Conservation (phyloP, 345 rosid genomes). For the Heritiera fomes region DNA sequence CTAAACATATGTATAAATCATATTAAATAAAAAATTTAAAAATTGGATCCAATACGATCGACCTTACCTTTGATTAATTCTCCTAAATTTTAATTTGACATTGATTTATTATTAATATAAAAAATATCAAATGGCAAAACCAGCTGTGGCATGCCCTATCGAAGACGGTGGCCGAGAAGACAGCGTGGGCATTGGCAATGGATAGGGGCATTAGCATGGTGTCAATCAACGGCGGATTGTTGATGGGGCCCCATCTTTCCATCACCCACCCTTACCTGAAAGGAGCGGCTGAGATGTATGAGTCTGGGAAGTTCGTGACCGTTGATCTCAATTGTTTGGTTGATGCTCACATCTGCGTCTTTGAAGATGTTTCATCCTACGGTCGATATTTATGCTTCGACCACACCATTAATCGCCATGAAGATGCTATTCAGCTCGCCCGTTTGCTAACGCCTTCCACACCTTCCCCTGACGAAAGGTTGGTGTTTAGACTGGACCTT, state of each 20-base stretch:
- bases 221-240: slow-evolving; percentile 54
- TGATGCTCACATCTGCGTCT: slow-evolving; percentile 58
- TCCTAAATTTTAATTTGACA: background rate
- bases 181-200: slow-evolving; percentile 83
- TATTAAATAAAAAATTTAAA: no score
- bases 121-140: background rate
- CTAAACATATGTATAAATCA: no score
- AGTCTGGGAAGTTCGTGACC: slow-evolving; percentile 58
- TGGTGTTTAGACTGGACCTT: background rate
- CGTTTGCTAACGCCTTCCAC: slow-evolving; percentile 33
- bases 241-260: slow-evolving; percentile 45
- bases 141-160: slow-evolving; percentile 74
- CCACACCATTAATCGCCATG: slow-evolving; percentile 38
- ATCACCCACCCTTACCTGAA: slow-evolving; percentile 52
- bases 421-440: slow-evolving; percentile 48
- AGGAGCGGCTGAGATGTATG: slow-evolving; percentile 84
- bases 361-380: slow-evolving; percentile 53
- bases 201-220: slow-evolving; percentile 67
- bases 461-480: slow-evolving; percentile 39
- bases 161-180: slow-evolving; percentile 63
- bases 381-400: slow-evolving; percentile 70
- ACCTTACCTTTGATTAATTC: background rate
- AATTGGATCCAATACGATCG: no score
- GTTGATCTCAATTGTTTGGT: slow-evolving; percentile 49
- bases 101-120: background rate